phyloP scores from a whole-genome alignment of 176 grass and related monocot species.

The Luzula sylvatica region DNA sequence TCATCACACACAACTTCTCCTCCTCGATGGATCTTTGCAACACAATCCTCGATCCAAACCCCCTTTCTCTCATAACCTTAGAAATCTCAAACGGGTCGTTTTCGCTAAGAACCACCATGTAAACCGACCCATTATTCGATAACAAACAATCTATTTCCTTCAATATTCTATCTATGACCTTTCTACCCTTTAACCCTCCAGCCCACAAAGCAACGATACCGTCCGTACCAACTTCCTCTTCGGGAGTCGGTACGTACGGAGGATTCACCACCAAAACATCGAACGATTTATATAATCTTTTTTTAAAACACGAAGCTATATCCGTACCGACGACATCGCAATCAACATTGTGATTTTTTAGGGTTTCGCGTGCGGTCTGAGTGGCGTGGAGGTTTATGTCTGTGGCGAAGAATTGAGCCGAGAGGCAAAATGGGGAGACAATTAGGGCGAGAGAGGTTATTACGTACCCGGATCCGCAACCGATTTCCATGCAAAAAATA shows the following conservation, averaged over 20 bases:
- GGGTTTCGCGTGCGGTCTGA: slow-evolving; percentile 55
- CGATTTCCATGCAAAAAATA: slow-evolving; percentile 72
- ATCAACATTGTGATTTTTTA: slow-evolving; percentile 67
- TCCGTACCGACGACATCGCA: slow-evolving; percentile 66
- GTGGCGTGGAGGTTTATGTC: slow-evolving; percentile 77
- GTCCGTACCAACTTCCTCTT: slow-evolving; percentile 62
- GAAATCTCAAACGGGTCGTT: slow-evolving; percentile 82
- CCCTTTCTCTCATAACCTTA: slow-evolving; percentile 64
- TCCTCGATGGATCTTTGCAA: slow-evolving; percentile 92
- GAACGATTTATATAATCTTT: slow-evolving; percentile 49
- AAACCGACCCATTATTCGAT: slow-evolving; percentile 64
- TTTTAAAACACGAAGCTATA: slow-evolving; percentile 68
- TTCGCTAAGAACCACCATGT: slow-evolving; percentile 78
- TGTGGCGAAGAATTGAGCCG: slow-evolving; percentile 73
- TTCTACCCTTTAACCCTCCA: slow-evolving; percentile 69
- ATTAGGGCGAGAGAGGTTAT: slow-evolving; percentile 90
- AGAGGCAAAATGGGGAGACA: slow-evolving; percentile 46
- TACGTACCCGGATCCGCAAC: slow-evolving; percentile 82
- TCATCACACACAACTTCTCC: slow-evolving; percentile 84
- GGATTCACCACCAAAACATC: slow-evolving; percentile 89
- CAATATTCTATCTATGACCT: slow-evolving; percentile 81
- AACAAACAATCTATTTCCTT: slow-evolving; percentile 55
- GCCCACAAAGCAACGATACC: slow-evolving; percentile 91
- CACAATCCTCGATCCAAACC: slow-evolving; percentile 62
- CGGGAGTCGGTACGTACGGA: slow-evolving; percentile 86